phyloP scores from a whole-genome alignment of 805 yeast genomes.

The Metschnikowia drakensbergensis region DNA sequence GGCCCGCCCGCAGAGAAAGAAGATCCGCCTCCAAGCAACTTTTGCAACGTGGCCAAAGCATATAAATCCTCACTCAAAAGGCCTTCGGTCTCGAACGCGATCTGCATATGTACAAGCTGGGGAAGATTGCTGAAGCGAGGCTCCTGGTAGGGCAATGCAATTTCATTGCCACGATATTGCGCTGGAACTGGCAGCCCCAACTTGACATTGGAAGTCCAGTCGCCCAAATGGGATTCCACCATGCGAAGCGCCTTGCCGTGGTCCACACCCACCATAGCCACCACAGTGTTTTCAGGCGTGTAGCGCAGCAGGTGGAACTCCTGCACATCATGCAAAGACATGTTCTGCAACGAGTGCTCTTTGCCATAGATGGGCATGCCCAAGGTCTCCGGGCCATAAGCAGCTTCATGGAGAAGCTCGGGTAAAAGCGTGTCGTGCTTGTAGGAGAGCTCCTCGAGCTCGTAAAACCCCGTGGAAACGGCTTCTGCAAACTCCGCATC shows the following conservation, averaged over 20 bases:
- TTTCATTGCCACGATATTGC: slow-evolving; percentile 51
- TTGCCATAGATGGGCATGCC: slow-evolving; percentile 89
- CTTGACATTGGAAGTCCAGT: slow-evolving; percentile 35
- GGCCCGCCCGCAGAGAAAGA: slow-evolving; percentile 99
- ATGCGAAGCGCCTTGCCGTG: slow-evolving; percentile 64
- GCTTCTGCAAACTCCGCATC: slow-evolving; percentile 73
- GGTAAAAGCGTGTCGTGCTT: slow-evolving; percentile 86
- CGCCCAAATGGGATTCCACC: slow-evolving; percentile 61
- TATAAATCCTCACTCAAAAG: slow-evolving; percentile 82
- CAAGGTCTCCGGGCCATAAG: slow-evolving; percentile 65
- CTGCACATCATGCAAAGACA: slow-evolving; percentile 50
- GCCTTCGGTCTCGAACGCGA: slow-evolving; percentile 86
- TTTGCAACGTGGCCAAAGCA: slow-evolving; percentile 85
- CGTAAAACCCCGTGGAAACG: slow-evolving; percentile 69
- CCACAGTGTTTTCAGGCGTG: slow-evolving; percentile 76
- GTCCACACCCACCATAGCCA: slow-evolving; percentile 83
- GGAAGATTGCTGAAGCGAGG: slow-evolving; percentile 52
- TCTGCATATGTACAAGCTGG: slow-evolving; percentile 77
- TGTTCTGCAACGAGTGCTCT: slow-evolving; percentile 53
- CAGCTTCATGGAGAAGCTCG: slow-evolving; percentile 83
- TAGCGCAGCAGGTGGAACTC: slow-evolving; percentile 64
- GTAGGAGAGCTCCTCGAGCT: slow-evolving; percentile 73
- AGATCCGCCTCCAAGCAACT: slow-evolving; percentile 93
- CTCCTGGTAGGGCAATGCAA: slow-evolving; percentile 33
- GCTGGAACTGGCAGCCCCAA: slow-evolving; percentile 45